Evolutionary conservation across 2,329 filamentous ascomycete genomes (phyloP).

Genomic region (Apiospora sp.): DNA sequence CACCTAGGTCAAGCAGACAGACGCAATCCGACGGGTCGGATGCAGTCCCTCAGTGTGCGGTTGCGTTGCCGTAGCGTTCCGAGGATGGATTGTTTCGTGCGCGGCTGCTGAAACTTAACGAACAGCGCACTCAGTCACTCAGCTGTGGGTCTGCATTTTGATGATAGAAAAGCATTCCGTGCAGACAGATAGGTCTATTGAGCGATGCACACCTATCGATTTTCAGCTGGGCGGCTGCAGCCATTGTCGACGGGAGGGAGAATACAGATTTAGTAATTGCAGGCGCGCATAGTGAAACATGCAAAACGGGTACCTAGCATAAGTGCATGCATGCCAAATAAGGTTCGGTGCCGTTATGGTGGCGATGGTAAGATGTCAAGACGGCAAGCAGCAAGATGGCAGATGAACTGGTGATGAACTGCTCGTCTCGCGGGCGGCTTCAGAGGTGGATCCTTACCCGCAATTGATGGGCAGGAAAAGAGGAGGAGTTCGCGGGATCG

Average conservation of each 20-base stretch:
- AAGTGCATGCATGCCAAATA: slow-evolving; percentile 1
- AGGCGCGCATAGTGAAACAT: slow-evolving; percentile 17
- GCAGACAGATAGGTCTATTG: not conserved
- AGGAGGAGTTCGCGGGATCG: slow-evolving; percentile 8
- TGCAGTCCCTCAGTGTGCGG: not conserved
- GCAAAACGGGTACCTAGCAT: not conserved
- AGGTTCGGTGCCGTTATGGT: slow-evolving; percentile 7
- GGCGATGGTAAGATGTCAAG: not conserved
- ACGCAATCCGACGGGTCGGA: not conserved
- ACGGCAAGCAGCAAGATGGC: not conserved
- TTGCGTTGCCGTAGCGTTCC: not conserved
- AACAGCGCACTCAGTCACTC: not conserved
- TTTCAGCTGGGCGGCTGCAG: slow-evolving; percentile 1
- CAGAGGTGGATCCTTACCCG: slow-evolving; percentile 5
- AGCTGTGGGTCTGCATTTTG: not conserved
- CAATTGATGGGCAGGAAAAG: not conserved
- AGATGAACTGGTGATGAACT: slow-evolving; percentile 18
- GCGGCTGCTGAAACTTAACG: slow-evolving; percentile 7
- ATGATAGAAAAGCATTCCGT: not conserved
- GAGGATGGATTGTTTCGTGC: not conserved
- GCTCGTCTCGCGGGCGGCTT: not conserved
- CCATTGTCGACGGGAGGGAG: not conserved
- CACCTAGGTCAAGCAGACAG: slow-evolving; percentile 11
- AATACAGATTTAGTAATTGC: not conserved
- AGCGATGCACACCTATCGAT: slow-evolving; percentile 9